Conservation (phyloP, 2,329 filamentous ascomycete genomes). For the Aspergillus sp. region DNA sequence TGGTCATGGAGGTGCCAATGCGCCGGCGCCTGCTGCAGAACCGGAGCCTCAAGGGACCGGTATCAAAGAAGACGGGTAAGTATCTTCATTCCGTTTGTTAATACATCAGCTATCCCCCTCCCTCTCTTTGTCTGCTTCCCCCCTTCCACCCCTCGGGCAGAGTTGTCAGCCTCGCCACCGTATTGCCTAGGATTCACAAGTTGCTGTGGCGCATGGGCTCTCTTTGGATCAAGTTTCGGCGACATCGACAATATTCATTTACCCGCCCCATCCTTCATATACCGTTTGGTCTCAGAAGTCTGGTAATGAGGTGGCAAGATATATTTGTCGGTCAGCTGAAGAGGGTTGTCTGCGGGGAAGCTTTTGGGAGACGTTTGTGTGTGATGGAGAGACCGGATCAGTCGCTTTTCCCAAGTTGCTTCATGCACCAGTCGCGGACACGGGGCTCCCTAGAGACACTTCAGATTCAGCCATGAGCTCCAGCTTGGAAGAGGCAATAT, state of each 20-base stretch:
- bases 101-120: conserved; percentile 5
- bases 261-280: neutral
- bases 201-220: neutral
- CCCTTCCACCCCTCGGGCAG: neutral
- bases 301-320: conserved; percentile 3
- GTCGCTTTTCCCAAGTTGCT: conserved; percentile 2
- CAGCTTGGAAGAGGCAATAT: conserved; percentile 6
- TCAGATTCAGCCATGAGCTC: neutral
- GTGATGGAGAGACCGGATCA: neutral
- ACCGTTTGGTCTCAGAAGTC: neutral
- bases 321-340: neutral
- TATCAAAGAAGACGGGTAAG: conserved; percentile 92
- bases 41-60: conserved; percentile 34
- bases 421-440: neutral
- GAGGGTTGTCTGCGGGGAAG: conserved; percentile 4
- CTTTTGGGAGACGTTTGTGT: neutral
- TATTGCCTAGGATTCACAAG: neutral
- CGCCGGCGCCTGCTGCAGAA: conserved; percentile 19
- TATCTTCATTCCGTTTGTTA: conserved; percentile 19
- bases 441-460: neutral
- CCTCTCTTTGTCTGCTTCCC: neutral
- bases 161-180: neutral
- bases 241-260: neutral
- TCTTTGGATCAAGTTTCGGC: neutral
- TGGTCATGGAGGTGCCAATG: conserved; percentile 10